phyloP scores from a whole-genome alignment of 2,329 filamentous ascomycete species.

The Alternaria gansuensis region DNA sequence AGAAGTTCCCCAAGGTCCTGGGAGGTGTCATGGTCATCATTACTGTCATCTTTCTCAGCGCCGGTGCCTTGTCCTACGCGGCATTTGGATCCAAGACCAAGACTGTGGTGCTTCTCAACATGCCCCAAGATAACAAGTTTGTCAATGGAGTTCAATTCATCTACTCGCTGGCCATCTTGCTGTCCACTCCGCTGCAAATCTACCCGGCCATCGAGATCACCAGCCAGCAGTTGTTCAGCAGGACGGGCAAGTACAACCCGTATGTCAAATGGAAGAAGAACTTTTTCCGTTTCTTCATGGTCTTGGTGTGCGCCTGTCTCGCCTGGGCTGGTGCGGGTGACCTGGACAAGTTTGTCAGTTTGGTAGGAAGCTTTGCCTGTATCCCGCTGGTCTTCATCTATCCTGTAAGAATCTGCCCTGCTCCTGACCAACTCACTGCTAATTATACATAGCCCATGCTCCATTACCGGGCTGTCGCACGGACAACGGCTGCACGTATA shows the following conservation, averaged over 20 bases:
- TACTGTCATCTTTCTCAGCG: conserved; percentile 86
- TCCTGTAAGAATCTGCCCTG: conserved; percentile 71
- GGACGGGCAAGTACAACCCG: conserved; percentile 96
- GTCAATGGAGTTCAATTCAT: conserved; percentile 97
- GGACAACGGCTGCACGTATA: conserved; percentile 70
- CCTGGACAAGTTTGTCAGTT: conserved; percentile 94
- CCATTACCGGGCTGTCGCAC: conserved; percentile 83
- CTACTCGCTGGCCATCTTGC: conserved; percentile 95
- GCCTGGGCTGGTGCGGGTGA: conserved; percentile 93
- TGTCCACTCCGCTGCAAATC: conserved; percentile 94
- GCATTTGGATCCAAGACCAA: conserved; percentile 95
- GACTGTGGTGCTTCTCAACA: conserved; percentile 94
- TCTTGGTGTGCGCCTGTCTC: conserved; percentile 83
- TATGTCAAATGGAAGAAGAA: conserved; percentile 99
- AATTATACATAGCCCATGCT: conserved; percentile 75
- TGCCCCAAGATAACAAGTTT: conserved; percentile 93
- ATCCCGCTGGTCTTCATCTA: conserved; percentile 98
- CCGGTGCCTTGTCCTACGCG: conserved; percentile 93
- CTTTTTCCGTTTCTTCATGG: conserved; percentile 90
- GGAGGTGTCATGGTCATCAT: conserved; percentile 94
- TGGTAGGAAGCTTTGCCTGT: conserved; percentile 97
- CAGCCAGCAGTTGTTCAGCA: conserved; percentile 91
- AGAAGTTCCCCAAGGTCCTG: conserved; percentile 89
- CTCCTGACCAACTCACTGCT: conserved; percentile 32
- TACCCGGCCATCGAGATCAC: conserved; percentile 98